These are phyloP conservation scores for Aspergillus texensis DNA, from an alignment of 2,329 filamentous ascomycete species.

Conservation along the genomic window DNA sequence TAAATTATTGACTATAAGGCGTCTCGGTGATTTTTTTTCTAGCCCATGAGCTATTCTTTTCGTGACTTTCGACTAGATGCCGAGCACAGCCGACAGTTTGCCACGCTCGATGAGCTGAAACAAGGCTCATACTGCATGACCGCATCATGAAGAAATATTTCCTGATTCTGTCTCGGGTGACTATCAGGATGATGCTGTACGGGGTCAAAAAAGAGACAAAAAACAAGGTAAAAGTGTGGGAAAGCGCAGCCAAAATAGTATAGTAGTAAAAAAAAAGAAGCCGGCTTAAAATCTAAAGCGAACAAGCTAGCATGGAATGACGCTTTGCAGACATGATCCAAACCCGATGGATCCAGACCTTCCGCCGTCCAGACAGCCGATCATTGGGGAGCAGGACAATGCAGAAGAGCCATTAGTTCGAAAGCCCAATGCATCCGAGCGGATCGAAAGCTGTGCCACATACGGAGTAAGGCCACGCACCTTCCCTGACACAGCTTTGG, in stretches of 20 bases:
- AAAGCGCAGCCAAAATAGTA: background rate
- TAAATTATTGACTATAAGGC: background rate
- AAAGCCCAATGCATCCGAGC: conserved; percentile 20
- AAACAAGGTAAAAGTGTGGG: background rate
- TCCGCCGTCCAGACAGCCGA: conserved; percentile 6
- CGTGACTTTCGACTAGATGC: background rate
- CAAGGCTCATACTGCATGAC: background rate
- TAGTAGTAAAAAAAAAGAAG: background rate
- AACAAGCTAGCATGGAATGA: background rate
- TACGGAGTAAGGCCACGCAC: conserved; percentile 17
- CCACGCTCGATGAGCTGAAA: background rate
- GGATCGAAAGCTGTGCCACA: conserved; percentile 20
- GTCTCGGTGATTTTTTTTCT: background rate
- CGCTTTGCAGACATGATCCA: conserved; percentile 1
- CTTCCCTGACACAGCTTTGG: conserved; percentile 18
- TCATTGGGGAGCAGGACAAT: conserved; percentile 16
- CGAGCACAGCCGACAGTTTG: background rate
- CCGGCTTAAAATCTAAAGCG: background rate
- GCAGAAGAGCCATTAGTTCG: conserved; percentile 22
- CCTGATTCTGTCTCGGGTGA: background rate
- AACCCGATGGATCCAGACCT: conserved; percentile 2
- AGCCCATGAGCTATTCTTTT: background rate
- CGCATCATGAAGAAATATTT: background rate
- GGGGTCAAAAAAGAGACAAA: background rate
- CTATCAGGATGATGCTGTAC: background rate